Conservation (phyloP, 1,139 yeast genomes). For the Candida freyschussii region DNA sequence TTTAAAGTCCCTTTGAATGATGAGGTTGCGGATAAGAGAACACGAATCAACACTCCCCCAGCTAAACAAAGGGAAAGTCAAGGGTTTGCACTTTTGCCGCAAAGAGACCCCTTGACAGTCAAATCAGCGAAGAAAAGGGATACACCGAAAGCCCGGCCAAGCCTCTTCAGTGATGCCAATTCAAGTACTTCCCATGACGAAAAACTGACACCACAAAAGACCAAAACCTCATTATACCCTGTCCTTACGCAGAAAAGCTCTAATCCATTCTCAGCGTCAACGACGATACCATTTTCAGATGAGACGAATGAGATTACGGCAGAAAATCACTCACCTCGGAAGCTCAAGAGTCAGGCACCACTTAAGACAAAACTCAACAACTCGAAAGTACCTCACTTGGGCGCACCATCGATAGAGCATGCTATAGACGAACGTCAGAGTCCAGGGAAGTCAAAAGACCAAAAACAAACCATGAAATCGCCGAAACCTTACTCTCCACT, state of each 20-base stretch:
- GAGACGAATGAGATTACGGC: neutral
- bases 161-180: constrained; percentile 16
- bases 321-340: constrained; percentile 5
- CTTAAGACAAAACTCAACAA: constrained; percentile 3
- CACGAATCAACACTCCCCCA: constrained; percentile 17
- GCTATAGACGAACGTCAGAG: no score
- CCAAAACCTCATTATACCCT: constrained; percentile 17
- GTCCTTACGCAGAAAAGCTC: constrained; percentile 9
- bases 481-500: constrained; percentile 17
- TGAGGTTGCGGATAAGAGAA: constrained; percentile 14
- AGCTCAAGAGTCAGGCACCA: constrained; percentile 1
- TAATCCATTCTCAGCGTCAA: constrained; percentile 7
- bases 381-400: constrained; percentile 9
- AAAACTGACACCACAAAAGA: constrained; percentile 6
- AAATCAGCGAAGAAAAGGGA: constrained; percentile 28
- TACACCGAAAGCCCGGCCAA: constrained; percentile 13
- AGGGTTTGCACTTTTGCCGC: constrained; percentile 41
- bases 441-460: no score
- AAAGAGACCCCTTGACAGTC: constrained; percentile 39
- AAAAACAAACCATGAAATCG: neutral
- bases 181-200: constrained; percentile 9
- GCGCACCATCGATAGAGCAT: neutral
- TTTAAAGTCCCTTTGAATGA: constrained; percentile 24
- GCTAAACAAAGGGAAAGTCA: constrained; percentile 25
- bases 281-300: constrained; percentile 8